Conservation (phyloP, 352 stramenopile genomes). For the Peronosclerospora sorghi region DNA sequence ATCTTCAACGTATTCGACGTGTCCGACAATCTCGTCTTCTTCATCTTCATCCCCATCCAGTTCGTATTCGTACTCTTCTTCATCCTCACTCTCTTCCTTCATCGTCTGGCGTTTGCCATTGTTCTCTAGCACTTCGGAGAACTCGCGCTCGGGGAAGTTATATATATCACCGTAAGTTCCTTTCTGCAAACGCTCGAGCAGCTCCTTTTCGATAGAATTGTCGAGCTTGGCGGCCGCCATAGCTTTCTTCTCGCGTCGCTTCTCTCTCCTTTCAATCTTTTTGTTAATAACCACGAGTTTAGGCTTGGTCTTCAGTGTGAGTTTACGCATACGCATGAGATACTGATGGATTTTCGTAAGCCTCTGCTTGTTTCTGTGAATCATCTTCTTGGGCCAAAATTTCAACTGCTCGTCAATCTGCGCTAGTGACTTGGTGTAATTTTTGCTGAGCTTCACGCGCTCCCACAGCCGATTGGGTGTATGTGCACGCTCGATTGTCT, state of each 20-base stretch:
- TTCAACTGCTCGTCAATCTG: conserved; percentile 94
- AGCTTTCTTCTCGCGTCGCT: conserved; percentile 94
- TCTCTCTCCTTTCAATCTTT: conserved; percentile 93
- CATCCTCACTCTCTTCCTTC: conserved; percentile 84
- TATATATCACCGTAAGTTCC: conserved; percentile 99
- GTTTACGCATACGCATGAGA: conserved; percentile 97
- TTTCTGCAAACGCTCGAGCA: conserved; percentile 94
- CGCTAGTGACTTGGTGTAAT: conserved; percentile 93
- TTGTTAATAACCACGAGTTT: conserved; percentile 93
- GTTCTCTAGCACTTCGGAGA: conserved; percentile 78
- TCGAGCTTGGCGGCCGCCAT: conserved; percentile 92
- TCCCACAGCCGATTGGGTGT: conserved; percentile 98
- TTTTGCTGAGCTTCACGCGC: conserved; percentile 94
- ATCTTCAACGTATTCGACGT: conserved; percentile 80
- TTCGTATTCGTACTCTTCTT: conserved; percentile 53
- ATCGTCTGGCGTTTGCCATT: conserved; percentile 84
- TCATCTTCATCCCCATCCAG: conserved; percentile 33
- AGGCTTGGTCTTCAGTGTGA: conserved; percentile 91
- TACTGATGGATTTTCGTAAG: conserved; percentile 99
- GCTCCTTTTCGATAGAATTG: conserved; percentile 94
- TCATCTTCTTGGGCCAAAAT: conserved; percentile 96
- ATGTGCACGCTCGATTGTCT: conserved; percentile 98
- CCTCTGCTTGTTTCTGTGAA: conserved; percentile 98
- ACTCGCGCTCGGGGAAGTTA: conserved; percentile 95
- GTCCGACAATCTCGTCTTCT: conserved; percentile 26